Percentiles rank a stretch among this genome's conserved stretches.
phyloP scores from a whole-genome alignment of 805 yeast species.

The Barnettozyma californica region DNA sequence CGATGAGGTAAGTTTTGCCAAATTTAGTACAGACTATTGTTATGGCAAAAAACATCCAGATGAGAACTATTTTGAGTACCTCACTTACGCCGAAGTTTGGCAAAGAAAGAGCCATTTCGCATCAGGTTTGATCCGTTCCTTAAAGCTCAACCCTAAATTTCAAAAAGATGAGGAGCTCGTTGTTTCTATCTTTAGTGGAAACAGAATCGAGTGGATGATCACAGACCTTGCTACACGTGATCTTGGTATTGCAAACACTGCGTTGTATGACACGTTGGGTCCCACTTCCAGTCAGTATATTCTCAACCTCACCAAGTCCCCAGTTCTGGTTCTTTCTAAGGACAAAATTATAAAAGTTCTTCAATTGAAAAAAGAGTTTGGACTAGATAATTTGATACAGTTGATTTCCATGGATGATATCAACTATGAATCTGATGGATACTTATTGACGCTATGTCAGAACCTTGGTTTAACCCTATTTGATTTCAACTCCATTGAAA shows the following conservation, averaged over 20 bases:
- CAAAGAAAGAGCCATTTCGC: slow-evolving; percentile 41
- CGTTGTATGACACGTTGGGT: slow-evolving; percentile 53
- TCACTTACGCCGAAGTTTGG: slow-evolving; percentile 36
- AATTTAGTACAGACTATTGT: slow-evolving; percentile 25
- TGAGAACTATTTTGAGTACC: slow-evolving; percentile 29
- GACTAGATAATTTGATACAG: slow-evolving; percentile 30
- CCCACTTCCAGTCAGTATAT: slow-evolving; percentile 58
- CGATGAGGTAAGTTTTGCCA: slow-evolving; percentile 33
- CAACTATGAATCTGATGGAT: slow-evolving; percentile 21
- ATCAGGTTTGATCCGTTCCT: slow-evolving; percentile 39
- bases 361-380: slow-evolving; percentile 32
- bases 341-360: slow-evolving; percentile 39
- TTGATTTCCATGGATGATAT: slow-evolving; percentile 45
- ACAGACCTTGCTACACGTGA: slow-evolving; percentile 48
- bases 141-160: slow-evolving; percentile 6
- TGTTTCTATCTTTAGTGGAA: slow-evolving; percentile 47
- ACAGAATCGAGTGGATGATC: slow-evolving; percentile 59
- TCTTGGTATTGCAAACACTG: slow-evolving; percentile 38
- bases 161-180: slow-evolving; percentile 31
- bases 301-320: slow-evolving; percentile 53
- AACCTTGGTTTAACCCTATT: slow-evolving; percentile 29
- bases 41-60: slow-evolving; percentile 23
- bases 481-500: slow-evolving; percentile 30
- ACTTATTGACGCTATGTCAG: slow-evolving; percentile 17
- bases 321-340: slow-evolving; percentile 47